Conservation (phyloP, 371 early-diverging fungal species). For the Lichtheimia ornata region DNA sequence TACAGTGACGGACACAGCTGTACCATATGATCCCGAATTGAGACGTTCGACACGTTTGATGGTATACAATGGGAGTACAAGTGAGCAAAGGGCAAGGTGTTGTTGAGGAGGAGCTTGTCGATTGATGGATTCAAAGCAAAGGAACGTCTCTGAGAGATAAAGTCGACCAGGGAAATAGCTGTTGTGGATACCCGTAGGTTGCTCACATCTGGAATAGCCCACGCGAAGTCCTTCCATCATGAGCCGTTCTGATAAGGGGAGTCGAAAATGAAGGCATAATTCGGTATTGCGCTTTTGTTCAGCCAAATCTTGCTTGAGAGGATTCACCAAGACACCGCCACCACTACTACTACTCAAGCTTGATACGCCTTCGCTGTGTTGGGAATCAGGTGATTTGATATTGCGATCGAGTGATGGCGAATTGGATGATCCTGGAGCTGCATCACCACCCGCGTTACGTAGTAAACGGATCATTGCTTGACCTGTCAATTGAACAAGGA, state of each 20-base stretch:
- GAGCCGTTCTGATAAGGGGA: slow-evolving; percentile 69
- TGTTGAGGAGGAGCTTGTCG: slow-evolving; percentile 46
- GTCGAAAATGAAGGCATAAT: slow-evolving; percentile 70
- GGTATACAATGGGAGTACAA: slow-evolving; percentile 86
- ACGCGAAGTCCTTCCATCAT: slow-evolving; percentile 55
- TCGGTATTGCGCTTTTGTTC: slow-evolving; percentile 77
- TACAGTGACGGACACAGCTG: slow-evolving; percentile 48
- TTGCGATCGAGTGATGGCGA: slow-evolving; percentile 2
- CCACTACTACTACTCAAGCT: slow-evolving; percentile 8
- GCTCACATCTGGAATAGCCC: slow-evolving; percentile 32
- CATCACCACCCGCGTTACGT: slow-evolving; percentile 70
- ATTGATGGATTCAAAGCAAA: slow-evolving; percentile 76
- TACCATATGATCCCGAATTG: slow-evolving; percentile 39
- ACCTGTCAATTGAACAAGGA: slow-evolving; percentile 85
- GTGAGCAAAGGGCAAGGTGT: slow-evolving; percentile 55
- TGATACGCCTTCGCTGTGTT: no score
- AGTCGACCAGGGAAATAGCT: slow-evolving; percentile 62
- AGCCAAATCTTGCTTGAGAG: slow-evolving; percentile 56
- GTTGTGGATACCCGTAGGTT: neutral
- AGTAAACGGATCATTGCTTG: slow-evolving; percentile 86
- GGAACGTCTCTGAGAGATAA: slow-evolving; percentile 80
- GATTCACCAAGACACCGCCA: slow-evolving; percentile 35
- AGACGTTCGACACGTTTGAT: slow-evolving; percentile 91
- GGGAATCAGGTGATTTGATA: neutral
- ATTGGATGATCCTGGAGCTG: slow-evolving; percentile 56